Base-by-base conservation (phyloP, 768 basidiomycete species). In the Xerocomellus chrysenteron region DNA sequence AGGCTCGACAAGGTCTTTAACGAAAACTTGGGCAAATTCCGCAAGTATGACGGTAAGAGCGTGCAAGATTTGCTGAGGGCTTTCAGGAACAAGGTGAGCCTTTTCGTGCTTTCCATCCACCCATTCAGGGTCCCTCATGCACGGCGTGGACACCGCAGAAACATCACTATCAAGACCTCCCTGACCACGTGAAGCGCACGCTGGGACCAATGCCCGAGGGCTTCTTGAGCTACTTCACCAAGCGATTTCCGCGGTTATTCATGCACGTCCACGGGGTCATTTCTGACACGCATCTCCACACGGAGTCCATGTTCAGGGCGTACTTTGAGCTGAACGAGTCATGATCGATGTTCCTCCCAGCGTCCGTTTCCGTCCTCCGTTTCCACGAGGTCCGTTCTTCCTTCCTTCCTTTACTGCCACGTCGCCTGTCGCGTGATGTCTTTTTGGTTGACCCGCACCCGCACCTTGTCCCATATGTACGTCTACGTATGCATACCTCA, bases 91-190 rank as follows among this genome's bases (percentile, higher is more conserved):
- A 98, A 99, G 82, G 94, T 93, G 55, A 42, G 85, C 71, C 5
- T 9, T 32, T 46, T 28, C 52, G 14, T 14, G 26, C 47, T 37
- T 50, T 36, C 13, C 24, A 32, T 35, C 4, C 49, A 32, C 46
- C 6, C 13, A 36, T 41, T 36, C 45, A 16, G 6, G 37, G 21
- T 1, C 61, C 13, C 56, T 67, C 47, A 72, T 46, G 36, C 50
- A 41, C 10, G 24, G 12, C 54, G 12, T 36, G 58, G n/a, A n/a
- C 41, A 57, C 8, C 48, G 21, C 64, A 95, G 94, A 96, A 94
- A 90, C 90, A 98, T 60, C 95, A 98, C 68, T 97, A 96, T 68
- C 96, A 98, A 74, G 97, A 99, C 73, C 75, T 99, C 12, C 96
- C 96, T 2, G 92, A 94, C 60, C 85, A 88, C 62, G 92, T 93